phyloP scores from a whole-genome alignment of 2,329 filamentous ascomycete genomes.

The Coniochaeta hoffmannii region DNA sequence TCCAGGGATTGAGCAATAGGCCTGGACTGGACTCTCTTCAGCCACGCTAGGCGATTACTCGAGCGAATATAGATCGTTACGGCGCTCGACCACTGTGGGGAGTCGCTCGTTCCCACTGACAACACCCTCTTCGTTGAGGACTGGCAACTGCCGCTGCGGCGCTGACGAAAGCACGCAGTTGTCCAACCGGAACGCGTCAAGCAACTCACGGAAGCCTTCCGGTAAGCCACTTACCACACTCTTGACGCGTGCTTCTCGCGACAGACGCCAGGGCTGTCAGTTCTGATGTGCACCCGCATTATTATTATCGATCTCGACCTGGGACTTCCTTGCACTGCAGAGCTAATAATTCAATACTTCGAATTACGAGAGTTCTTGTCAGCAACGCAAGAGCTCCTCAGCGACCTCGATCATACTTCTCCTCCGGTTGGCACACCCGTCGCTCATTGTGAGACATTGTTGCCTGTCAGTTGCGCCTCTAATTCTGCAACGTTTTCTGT shows the following conservation, averaged over 20 bases:
- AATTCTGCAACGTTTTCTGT: not conserved
- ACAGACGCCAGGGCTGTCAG: not conserved
- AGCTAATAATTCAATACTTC: too few relatives aligned
- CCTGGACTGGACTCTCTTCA: too few relatives aligned
- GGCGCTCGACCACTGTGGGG: too few relatives aligned
- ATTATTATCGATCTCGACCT: not conserved
- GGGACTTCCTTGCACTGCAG: too few relatives aligned
- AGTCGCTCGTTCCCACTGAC: not conserved
- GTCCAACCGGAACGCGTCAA: not conserved
- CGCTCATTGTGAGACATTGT: not conserved
- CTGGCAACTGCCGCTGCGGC: not conserved
- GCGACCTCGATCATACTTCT: not conserved
- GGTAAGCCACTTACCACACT: not conserved
- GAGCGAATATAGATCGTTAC: too few relatives aligned
- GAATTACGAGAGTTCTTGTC: too few relatives aligned
- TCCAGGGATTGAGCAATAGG: not conserved
- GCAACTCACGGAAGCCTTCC: not conserved
- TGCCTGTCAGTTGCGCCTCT: not conserved
- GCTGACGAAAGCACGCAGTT: not conserved
- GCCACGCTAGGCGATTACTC: too few relatives aligned
- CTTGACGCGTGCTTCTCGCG: not conserved
- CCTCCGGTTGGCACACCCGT: not conserved
- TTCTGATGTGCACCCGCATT: too few relatives aligned
- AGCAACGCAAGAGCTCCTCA: not conserved
- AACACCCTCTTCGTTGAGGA: not conserved